Conservation (phyloP, 1,284 basidiomycete species). For the Naganishia liquefaciens region DNA sequence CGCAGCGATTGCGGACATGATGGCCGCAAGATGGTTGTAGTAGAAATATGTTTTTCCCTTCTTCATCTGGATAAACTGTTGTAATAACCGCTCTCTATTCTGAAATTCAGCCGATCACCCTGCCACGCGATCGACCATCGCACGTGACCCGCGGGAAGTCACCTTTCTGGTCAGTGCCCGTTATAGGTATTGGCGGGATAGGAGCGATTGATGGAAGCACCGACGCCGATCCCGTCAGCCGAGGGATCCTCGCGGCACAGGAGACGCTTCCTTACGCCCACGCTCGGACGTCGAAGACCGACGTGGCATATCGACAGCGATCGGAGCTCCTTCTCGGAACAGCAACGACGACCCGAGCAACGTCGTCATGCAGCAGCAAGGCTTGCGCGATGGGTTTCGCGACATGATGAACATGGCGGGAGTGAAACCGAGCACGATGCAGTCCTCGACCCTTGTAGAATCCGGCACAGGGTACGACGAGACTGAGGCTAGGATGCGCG, state of each 20-base stretch:
- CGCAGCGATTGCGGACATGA: conserved; percentile 37
- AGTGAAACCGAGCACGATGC: neutral
- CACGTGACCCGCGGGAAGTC: neutral
- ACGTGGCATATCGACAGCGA: neutral
- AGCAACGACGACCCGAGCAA: neutral
- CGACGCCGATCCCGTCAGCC: neutral
- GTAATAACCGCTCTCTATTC: neutral
- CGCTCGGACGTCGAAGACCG: neutral
- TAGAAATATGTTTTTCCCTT: too few relatives aligned
- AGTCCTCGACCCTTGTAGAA: neutral
- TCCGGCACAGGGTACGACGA: neutral
- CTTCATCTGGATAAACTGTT: neutral
- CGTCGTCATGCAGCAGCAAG: conserved; percentile 6
- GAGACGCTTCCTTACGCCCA: neutral
- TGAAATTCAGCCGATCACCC: conserved; percentile 5
- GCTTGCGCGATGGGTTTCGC: neutral
- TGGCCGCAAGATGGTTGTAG: too few relatives aligned
- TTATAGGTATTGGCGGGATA: neutral
- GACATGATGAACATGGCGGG: neutral
- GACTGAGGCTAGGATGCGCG: conserved; percentile 3
- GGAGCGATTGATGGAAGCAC: neutral
- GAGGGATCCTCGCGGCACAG: neutral
- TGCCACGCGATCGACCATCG: neutral
- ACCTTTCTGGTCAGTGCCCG: neutral
- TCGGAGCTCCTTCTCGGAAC: neutral